Evolutionary conservation across 2,329 filamentous ascomycete species (phyloP).

Genomic region (Lachnellula cervina): DNA sequence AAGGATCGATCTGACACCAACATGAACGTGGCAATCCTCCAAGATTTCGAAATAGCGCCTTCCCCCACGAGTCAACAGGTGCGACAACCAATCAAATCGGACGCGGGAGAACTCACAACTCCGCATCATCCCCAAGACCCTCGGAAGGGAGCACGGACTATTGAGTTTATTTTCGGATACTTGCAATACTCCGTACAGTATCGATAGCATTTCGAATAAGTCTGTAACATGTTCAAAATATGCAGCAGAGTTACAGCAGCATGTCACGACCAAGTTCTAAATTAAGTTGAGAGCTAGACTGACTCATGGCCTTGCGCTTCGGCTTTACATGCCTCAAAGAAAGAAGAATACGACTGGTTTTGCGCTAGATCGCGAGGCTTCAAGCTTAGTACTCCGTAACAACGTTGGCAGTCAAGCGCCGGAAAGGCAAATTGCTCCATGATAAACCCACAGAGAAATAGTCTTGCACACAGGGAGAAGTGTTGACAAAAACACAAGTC

Average conservation of each 20-base stretch:
- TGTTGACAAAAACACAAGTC: not conserved
- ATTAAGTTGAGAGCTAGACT: too few species aligned
- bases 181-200: too few species aligned
- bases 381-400: too few species aligned
- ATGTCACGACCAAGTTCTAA: not conserved
- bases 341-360: too few species aligned
- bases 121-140: not conserved
- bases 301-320: too few species aligned
- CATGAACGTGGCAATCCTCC: not conserved
- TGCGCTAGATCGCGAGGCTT: too few species aligned
- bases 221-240: not conserved
- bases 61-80: not conserved
- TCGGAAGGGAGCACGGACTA: not conserved
- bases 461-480: too few species aligned
- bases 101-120: not conserved
- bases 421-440: too few species aligned
- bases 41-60: not conserved
- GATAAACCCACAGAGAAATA: too few species aligned
- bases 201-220: not conserved
- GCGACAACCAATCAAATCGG: not conserved
- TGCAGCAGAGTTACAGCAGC: not conserved
- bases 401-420: too few species aligned
- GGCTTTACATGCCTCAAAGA: too few species aligned
- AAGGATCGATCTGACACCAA: not conserved
- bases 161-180: conserved; percentile 1